Evolutionary conservation across 306 rosid genomes (phyloP).

Genomic region (Lagenaria siceraria): DNA sequence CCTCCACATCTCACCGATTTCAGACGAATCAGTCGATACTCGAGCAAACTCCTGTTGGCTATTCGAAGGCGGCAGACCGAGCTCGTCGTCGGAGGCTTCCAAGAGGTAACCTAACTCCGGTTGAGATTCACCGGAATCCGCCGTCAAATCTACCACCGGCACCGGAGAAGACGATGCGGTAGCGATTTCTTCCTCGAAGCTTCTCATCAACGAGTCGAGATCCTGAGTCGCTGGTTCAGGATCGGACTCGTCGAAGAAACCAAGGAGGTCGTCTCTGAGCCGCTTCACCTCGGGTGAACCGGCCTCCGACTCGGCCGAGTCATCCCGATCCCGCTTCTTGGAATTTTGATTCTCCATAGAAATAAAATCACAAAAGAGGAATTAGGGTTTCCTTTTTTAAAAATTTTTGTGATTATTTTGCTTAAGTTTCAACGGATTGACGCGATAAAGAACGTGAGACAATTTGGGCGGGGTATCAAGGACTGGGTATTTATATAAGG

Average conservation of each 20-base stretch:
- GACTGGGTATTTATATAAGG: not conserved
- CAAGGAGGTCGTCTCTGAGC: slow-evolving; percentile 51
- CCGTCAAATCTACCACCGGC: slow-evolving; percentile 30
- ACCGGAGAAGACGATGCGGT: slow-evolving; percentile 20
- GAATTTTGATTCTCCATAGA: not conserved
- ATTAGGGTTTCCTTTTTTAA: not conserved
- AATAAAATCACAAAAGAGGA: not conserved
- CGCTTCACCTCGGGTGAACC: slow-evolving; percentile 55
- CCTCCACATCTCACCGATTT: slow-evolving; percentile 51
- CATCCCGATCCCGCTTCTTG: slow-evolving; percentile 8
- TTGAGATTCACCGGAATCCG: slow-evolving; percentile 52
- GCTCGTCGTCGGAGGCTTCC: slow-evolving; percentile 84
- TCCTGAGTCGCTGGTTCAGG: slow-evolving; percentile 37
- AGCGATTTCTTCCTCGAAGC: slow-evolving; percentile 71
- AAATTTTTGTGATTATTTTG: not conserved
- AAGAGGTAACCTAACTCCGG: slow-evolving; percentile 64
- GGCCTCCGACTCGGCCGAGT: slow-evolving; percentile 4
- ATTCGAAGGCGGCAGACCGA: slow-evolving; percentile 55
- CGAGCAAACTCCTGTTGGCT: slow-evolving; percentile 19
- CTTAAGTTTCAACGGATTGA: not conserved
- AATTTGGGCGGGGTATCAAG: not conserved
- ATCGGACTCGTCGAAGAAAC: slow-evolving; percentile 50
- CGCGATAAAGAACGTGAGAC: not conserved
- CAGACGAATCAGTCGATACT: slow-evolving; percentile 44
- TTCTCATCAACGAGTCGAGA: slow-evolving; percentile 64